These are phyloP conservation scores for Thielaviopsis populi DNA, from an alignment of 2,329 filamentous ascomycete species.

Conservation along the genomic window DNA sequence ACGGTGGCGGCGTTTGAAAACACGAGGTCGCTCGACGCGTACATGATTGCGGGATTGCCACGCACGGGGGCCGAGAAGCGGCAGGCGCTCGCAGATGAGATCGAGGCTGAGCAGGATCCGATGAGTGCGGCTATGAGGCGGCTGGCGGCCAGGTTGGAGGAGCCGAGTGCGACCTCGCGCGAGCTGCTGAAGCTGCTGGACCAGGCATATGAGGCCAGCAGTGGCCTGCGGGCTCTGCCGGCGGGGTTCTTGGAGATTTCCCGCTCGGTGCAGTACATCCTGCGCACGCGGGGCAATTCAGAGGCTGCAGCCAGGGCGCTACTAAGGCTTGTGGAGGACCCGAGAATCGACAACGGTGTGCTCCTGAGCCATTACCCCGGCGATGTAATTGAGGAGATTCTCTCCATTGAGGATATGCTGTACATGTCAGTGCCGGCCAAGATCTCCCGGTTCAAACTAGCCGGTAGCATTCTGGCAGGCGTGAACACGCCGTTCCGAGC, in stretches of 20 bases:
- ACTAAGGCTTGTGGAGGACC: conserved; percentile 5
- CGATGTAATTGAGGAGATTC: conserved; percentile 1
- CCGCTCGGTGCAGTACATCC: conserved; percentile 6
- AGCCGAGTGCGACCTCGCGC: background rate
- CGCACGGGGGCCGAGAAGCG: background rate
- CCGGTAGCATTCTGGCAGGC: conserved; percentile 6
- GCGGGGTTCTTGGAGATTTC: conserved; percentile 5
- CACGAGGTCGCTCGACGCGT: conserved; percentile 5
- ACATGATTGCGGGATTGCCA: background rate
- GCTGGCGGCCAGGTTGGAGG: background rate
- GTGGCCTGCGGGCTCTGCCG: background rate
- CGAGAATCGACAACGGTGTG: background rate
- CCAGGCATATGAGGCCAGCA: background rate
- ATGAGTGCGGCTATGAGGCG: conserved; percentile 2
- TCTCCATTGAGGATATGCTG: conserved; percentile 11
- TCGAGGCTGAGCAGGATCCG: conserved; percentile 7
- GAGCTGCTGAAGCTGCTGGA: background rate
- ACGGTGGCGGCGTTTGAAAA: background rate
- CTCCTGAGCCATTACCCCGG: conserved; percentile 1
- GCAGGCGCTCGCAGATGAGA: background rate
- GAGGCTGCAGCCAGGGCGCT: background rate
- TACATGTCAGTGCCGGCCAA: conserved; percentile 3
- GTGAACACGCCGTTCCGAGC: background rate
- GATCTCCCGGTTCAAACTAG: conserved; percentile 5
- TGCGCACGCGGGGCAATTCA: conserved; percentile 4